phyloP scores from a whole-genome alignment of 129 eudicot species.

The Daucus carota region DNA sequence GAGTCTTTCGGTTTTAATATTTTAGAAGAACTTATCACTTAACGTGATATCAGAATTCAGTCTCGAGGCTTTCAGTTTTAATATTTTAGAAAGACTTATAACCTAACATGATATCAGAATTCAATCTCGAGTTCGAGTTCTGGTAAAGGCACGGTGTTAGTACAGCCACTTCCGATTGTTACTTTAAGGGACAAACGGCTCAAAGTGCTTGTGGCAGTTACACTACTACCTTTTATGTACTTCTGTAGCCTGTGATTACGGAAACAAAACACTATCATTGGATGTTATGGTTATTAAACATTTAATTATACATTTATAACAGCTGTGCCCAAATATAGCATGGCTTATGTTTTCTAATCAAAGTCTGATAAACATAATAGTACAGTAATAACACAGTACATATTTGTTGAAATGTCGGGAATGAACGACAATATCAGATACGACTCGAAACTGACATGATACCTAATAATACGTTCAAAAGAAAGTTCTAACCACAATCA shows the following conservation, averaged over 20 bases:
- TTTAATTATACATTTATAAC: background rate
- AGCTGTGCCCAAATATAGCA: background rate
- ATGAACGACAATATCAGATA: too few relatives aligned
- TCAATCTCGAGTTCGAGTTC: too few relatives aligned
- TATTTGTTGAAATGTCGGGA: too few relatives aligned
- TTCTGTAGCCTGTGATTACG: conserved; percentile 1
- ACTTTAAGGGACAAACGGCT: conserved; percentile 3
- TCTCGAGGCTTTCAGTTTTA: too few relatives aligned
- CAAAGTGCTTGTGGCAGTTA: conserved; percentile 1
- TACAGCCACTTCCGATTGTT: background rate
- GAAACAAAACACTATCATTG: background rate
- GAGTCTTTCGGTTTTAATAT: too few relatives aligned
- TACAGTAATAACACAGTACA: too few relatives aligned
- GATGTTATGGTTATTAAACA: background rate
- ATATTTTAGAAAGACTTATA: too few relatives aligned
- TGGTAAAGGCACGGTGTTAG: background rate
- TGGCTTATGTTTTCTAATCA: background rate
- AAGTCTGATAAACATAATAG: too few relatives aligned
- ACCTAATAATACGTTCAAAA: background rate
- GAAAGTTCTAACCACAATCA: background rate
- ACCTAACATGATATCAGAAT: too few relatives aligned
- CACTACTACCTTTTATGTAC: background rate
- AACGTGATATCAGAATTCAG: too few relatives aligned
- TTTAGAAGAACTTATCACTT: too few relatives aligned
- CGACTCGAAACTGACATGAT: too few relatives aligned